Conservation (phyloP, 2,329 filamentous ascomycete genomes). For the Aspergillus tubingensis region DNA sequence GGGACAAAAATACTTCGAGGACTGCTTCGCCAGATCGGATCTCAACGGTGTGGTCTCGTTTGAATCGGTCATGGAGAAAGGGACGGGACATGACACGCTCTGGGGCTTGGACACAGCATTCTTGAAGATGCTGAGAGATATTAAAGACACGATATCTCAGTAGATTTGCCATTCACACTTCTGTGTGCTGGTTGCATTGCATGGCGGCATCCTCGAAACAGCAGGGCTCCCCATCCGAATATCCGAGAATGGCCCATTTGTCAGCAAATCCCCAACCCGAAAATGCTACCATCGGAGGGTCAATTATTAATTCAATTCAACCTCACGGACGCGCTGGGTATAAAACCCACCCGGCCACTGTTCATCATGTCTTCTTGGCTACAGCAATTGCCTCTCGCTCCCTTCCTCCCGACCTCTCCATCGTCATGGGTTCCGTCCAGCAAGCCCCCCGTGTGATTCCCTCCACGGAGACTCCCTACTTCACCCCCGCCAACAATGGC, state of each 20-base stretch:
- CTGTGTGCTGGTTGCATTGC: no score
- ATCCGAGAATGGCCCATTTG: constrained; percentile 3
- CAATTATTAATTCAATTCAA: background rate
- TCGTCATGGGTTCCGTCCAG: constrained; percentile 13
- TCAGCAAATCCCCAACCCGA: constrained; percentile 1
- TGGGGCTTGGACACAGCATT: background rate
- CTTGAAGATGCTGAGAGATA: background rate
- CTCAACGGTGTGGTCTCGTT: background rate
- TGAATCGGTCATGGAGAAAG: background rate
- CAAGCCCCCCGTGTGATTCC: constrained; percentile 11
- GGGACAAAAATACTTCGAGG: constrained; percentile 1
- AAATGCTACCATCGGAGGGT: background rate
- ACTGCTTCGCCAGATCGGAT: background rate
- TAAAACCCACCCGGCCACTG: background rate
- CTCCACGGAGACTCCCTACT: constrained; percentile 33
- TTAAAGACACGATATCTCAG: background rate
- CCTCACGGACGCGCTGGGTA: background rate
- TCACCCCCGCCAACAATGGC: constrained; percentile 39
- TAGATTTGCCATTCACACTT: background rate
- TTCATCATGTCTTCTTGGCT: background rate
- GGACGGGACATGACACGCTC: background rate
- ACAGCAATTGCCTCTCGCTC: background rate
- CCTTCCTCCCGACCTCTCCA: no score
- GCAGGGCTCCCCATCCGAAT: background rate
- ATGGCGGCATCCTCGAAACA: background rate